Evolutionary conservation across 1,284 basidiomycete genomes (phyloP).

Genomic region (Sporisorium iseilematis-ciliati): DNA sequence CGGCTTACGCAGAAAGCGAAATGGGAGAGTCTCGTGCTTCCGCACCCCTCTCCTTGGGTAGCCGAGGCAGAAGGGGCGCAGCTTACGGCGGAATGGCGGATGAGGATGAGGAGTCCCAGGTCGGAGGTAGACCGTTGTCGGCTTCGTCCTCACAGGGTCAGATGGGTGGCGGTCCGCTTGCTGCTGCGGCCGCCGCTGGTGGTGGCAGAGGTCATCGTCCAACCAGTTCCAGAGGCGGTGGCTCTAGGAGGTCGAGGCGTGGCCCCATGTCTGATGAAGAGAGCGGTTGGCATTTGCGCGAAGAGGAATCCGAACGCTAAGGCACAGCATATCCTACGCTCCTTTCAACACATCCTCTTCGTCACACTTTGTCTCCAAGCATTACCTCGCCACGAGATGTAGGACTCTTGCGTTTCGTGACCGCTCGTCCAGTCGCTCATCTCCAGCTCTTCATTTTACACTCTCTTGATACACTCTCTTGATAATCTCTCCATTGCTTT

Average conservation of each 20-base stretch:
- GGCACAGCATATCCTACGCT: background rate
- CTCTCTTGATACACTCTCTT: background rate
- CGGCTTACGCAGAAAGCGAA: conserved; percentile 57
- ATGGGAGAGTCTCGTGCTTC: conserved; percentile 35
- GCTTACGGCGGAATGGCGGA: conserved; percentile 52
- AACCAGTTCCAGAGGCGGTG: conserved; percentile 22
- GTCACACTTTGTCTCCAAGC: too few relatives aligned
- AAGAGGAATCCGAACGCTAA: conserved; percentile 40
- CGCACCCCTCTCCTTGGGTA: conserved; percentile 51
- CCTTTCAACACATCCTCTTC: background rate
- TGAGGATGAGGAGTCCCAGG: conserved; percentile 46
- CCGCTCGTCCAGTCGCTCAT: conserved; percentile 32
- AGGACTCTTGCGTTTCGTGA: conserved; percentile 26
- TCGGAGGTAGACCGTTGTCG: conserved; percentile 26
- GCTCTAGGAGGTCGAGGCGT: conserved; percentile 24
- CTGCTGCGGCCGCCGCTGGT: conserved; percentile 40
- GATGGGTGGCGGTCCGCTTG: conserved; percentile 26
- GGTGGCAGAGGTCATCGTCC: conserved; percentile 11
- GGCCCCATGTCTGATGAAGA: conserved; percentile 45
- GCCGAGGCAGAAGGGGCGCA: conserved; percentile 53
- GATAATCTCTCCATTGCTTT: background rate
- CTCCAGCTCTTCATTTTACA: background rate
- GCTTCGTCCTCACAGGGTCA: conserved; percentile 10
- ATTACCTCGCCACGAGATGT: background rate
- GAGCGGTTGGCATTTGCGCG: conserved; percentile 52